Evolutionary conservation across 208 protist species (phyloP).

Genomic region (Acanthamoeba culbertsoni): DNA sequence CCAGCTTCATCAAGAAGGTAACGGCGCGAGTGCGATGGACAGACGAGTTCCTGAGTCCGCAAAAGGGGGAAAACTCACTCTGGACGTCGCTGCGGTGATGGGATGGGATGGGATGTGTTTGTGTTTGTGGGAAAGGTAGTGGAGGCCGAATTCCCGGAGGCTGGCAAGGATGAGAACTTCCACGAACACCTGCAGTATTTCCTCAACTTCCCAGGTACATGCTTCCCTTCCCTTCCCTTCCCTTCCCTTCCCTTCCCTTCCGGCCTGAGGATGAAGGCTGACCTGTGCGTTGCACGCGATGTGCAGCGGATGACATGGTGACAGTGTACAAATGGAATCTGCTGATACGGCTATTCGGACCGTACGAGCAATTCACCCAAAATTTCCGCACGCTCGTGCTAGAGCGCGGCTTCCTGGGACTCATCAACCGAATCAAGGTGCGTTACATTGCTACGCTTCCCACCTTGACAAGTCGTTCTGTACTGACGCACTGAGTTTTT

Average conservation of each 20-base stretch:
- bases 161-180: slow-evolving; percentile 1
- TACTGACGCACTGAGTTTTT: neutral
- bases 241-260: too few species aligned
- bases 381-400: slow-evolving; percentile 35
- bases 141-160: slow-evolving; percentile 40
- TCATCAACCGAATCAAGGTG: slow-evolving; percentile 61
- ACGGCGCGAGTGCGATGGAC: neutral
- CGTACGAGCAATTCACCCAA: slow-evolving; percentile 32
- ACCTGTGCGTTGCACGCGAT: neutral
- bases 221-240: neutral
- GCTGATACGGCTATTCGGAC: slow-evolving; percentile 32
- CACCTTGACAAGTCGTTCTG: neutral
- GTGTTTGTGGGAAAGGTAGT: neutral
- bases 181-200: slow-evolving; percentile 22
- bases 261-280: too few species aligned
- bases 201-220: slow-evolving; percentile 35
- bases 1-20: slow-evolving; percentile 15
- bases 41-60: too few species aligned
- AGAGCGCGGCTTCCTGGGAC: slow-evolving; percentile 27
- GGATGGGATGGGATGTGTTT: too few species aligned
- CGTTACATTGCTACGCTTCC: neutral
- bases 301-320: neutral
- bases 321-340: slow-evolving; percentile 58
- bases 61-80: too few species aligned
- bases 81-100: too few species aligned